Base-by-base conservation (phyloP, 2,329 filamentous ascomycete species). In the Neonectria faginata region DNA sequence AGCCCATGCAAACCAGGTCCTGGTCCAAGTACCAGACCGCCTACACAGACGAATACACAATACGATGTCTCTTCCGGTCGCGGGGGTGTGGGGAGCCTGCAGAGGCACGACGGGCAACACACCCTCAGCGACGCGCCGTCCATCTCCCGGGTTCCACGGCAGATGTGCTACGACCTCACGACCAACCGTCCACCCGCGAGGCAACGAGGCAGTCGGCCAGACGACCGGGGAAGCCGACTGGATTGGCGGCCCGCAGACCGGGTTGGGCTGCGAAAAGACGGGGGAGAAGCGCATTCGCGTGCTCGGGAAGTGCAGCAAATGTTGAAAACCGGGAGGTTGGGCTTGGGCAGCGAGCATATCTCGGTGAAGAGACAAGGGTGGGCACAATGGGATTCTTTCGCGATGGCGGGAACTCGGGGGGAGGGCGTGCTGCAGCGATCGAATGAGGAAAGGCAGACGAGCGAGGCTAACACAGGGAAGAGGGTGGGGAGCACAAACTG, bases 51-150 rank as follows among this genome's bases (percentile, higher is more conserved):
- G 25, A 25, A 25, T 25, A 6, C 22, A 29, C 25, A 6, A 25
- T 48, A 31, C 48, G 39, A 42, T 31, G 27, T 20, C 27, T 39
- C 14, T n/a, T 39, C 36, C 14, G 36, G 36, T 39, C 14, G 25
- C 5, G 25, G 25, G 25, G 33, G 25, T 1, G 25, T 4, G 25
- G 33, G 11, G 14, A 7, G 25, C 45, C 27, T 18, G 48, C 47
- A 51, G 18, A 14, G 18, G 22, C 27, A 36, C 48, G 48, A 20
- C 29, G 18, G 48, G 27, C 12, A 25, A 25, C 25, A 20, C 48
- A 51, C 48, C 48, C 27, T 51, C 48, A 33, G 18, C 48, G 48
- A 51, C 48, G 29, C 48, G 29, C 48, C 27, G 48, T 51, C 29
- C 48, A 51, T 51, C 29, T 51, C 48, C 48, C 48, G 29, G 18